A percentile compares a stretch with the other conserved stretches of the same genome.
These are phyloP conservation scores for Monilinia fructigena DNA, from an alignment of 2,329 filamentous ascomycete genomes.

Conservation along the genomic window DNA sequence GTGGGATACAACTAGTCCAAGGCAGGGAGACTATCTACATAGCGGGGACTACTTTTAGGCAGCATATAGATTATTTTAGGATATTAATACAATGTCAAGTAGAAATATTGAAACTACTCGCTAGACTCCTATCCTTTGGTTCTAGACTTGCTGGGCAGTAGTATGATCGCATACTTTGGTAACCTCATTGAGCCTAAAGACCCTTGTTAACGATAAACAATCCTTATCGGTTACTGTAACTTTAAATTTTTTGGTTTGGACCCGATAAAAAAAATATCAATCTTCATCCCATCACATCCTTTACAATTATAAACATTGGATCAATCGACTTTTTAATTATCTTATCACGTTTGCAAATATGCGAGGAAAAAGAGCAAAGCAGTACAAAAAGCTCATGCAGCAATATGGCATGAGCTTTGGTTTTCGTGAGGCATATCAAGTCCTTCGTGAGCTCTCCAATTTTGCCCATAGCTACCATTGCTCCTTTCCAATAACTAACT, in stretches of 20 bases:
- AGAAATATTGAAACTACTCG: neutral
- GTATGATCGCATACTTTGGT: neutral
- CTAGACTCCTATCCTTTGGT: constrained; percentile 1
- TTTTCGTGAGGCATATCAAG: constrained; percentile 93
- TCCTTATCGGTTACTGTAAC: constrained; percentile 25
- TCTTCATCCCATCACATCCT: constrained; percentile 11
- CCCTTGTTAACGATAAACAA: constrained; percentile 25
- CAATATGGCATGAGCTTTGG: constrained; percentile 84
- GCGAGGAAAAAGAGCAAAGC: constrained; percentile 68
- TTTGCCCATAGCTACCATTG: neutral
- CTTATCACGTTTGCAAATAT: constrained; percentile 45
- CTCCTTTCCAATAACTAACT: constrained; percentile 22
- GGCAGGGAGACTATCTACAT: neutral
- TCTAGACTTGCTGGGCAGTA: constrained; percentile 8
- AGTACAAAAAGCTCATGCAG: constrained; percentile 89
- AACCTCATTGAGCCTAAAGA: neutral
- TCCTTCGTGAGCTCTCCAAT: constrained; percentile 56
- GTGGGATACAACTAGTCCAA: neutral
- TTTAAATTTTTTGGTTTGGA: constrained; percentile 23
- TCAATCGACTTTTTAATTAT: neutral
- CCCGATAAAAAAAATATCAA: constrained; percentile 23
- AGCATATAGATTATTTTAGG: constrained; percentile 6
- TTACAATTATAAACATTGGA: constrained; percentile 5
- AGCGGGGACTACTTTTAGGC: neutral
- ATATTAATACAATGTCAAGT: neutral